Evolutionary conservation across 2,329 filamentous ascomycete genomes (phyloP), one percentile per base, ranked within the genome.

Genomic region (Rhinocladiella mackenziei): DNA sequence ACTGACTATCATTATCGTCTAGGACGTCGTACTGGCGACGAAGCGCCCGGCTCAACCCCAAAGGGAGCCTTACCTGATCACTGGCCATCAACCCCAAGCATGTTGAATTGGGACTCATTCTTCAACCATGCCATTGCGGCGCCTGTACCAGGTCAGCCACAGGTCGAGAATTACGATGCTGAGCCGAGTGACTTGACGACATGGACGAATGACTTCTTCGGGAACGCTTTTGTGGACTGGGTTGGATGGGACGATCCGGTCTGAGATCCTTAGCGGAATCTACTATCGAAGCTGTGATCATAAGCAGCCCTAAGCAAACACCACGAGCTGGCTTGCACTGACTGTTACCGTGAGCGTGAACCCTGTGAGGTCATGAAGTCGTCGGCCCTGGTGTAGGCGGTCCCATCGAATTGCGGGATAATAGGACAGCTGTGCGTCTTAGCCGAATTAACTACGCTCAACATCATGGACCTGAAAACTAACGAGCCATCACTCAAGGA

Each of bases 181-280:
- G 37, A 30, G n/a, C n/a, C n/a, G n/a, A n/a, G n/a, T 20, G 37
- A 40, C 14, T 32, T 40, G 37, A 20, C 23, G 11, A 13, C 23
- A 22, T 30, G 37, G 37, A 32, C 37, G 17, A 40, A 32, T 40
- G 37, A 40, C 26, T 40, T 40, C 26, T 40, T 40, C 26, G 37
- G 14, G 22, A 41, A 41, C 26, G 23, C 15, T 23, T 41, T 33
- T 41, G 38, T 23, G 11, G 28, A 41, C 38, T 41, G 26, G 26
- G 28, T 14, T 4, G 38, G 38, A 5, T 41, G 26, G 38, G 14
- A 33, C 18, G 10, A 17, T 31, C 28, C n/a, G 19, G 28, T 32
- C 7, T 31, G 28, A 41, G 23, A 8, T 33, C 11, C 14, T 19
- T 34, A 17, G 31, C 15, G 31, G 4, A 34, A 17, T 34, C 31